A percentile compares a stretch with the other conserved stretches of the same genome.
These are phyloP conservation scores for Sclerotinia glacialis DNA, from an alignment of 2,329 filamentous ascomycete species.

Conservation along the genomic window DNA sequence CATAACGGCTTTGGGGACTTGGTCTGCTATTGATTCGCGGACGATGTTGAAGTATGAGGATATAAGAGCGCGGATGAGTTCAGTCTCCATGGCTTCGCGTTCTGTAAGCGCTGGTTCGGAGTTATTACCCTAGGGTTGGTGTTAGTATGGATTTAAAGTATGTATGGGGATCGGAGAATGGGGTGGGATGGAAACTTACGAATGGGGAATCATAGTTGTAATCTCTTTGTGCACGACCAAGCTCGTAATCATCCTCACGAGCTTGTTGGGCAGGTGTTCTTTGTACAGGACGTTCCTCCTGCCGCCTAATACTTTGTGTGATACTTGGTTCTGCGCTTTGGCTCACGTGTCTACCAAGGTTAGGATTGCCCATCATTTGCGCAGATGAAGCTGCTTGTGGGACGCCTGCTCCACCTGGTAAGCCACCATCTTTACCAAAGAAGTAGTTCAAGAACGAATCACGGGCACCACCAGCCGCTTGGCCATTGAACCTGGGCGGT, in stretches of 20 bases:
- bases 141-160: conserved; percentile 22
- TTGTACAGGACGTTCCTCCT: conserved; percentile 48
- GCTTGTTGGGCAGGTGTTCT: conserved; percentile 52
- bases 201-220: conserved; percentile 46
- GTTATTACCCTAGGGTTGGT: conserved; percentile 48
- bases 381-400: conserved; percentile 38
- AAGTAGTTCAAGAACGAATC: conserved; percentile 99
- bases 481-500: conserved; percentile 59
- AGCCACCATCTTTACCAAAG: conserved; percentile 86
- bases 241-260: conserved; percentile 42
- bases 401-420: conserved; percentile 43
- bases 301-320: conserved; percentile 76
- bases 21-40: conserved; percentile 95
- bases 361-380: conserved; percentile 36
- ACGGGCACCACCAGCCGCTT: conserved; percentile 60
- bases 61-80: conserved; percentile 93
- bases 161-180: background rate
- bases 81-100: conserved; percentile 93
- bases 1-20: conserved; percentile 98
- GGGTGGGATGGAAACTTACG: conserved; percentile 43
- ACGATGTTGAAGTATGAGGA: conserved; percentile 99
- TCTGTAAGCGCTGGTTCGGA: conserved; percentile 88
- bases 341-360: conserved; percentile 65
- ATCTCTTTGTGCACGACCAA: conserved; percentile 38
- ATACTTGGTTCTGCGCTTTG: conserved; percentile 78